Base-by-base conservation (phyloP, 495 filamentous ascomycete genomes). In the Ramalina peruviana region DNA sequence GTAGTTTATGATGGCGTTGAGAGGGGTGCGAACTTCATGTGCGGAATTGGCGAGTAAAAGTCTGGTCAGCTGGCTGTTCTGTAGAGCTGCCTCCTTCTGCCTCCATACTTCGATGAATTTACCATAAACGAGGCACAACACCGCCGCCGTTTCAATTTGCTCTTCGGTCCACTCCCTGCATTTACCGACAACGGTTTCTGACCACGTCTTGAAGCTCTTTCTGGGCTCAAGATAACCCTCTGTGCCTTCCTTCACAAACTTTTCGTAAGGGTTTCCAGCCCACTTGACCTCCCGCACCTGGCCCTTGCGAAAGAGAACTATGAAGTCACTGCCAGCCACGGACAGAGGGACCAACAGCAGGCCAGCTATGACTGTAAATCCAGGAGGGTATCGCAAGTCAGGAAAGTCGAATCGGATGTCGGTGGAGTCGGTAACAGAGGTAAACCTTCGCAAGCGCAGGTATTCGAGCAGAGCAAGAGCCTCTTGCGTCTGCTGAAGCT, bases 1-100 rank as follows among this genome's bases (percentile, higher is more conserved):
- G 51, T 92, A 95, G 57, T 97, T 97, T 61, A 97, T 92, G 58
- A 97, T 93, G 19, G 90, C 90, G 62, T 95, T 95, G 4, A 97
- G 68, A 1, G 90, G 89, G 0, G 90, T 97, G 27, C 90, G 83
- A 15, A 97, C 86, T 69, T 95, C 89, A 58, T 97, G 90, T 0
- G 90, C 90, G 1, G 88, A 93, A 58, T 97, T 95, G 10, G 90
- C 86, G 3, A 95, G 70, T 10, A 97, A 65, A 13, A 97, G 66
- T 43, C 78, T 72, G 2, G 86, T 94, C 16, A 97, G 68, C 39
- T 87, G 80, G 49, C 83, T 93, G 56, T 68, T 90, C 52, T 94
- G 82, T 58, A 93, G 64, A 4, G 83, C 85, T 1, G 81, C 84
- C 59, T 97, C 89, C 50, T 92, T 93, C 59, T 94, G 86, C 49